Evolutionary conservation across 257 asterid species (phyloP), one percentile per base, ranked within the genome.

Genomic region (Solanum peruvianum): DNA sequence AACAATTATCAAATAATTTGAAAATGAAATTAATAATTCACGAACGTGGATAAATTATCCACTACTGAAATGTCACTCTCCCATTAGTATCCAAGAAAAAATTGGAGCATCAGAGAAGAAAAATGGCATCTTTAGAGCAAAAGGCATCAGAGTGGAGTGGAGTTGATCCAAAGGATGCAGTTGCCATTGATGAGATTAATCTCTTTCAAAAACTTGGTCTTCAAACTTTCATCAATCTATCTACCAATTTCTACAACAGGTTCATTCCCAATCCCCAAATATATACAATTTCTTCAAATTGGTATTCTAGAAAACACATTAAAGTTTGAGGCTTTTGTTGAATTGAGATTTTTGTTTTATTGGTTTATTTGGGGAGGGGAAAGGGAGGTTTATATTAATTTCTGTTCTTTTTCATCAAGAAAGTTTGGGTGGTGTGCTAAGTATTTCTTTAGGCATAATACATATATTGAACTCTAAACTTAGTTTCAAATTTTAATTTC

Each of bases 171-270:
- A 73, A 73, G 82, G 98, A 94, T 73, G 82, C 49, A 1, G 94
- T 95, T 90, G 93, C 98, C 90, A 94, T 95, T 86, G 98, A 94
- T 82, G 91, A 91, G 13, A 88, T 90, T 88, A 95, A 95, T 92
- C 93, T 96, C 31, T 96, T 86, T 85, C 87, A 94, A 85, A 96
- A 95, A 88, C 94, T 95, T 82, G 98, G 98, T 69, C 94, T 93
- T 20, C 96, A 95, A 86, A 86, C 98, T 56, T 94, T 95, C 93
- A 88, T 96, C 86, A 90, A 91, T 75, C 97, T 97, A 89, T 97
- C 98, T 85, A 95, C 98, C 87, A 91, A 92, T 87, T 97, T 97
- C 92, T 95, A 97, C 91, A 93, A 85, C 88, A 94, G 98, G 99
- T 94, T 29, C 58, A 39, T 72, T 4, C 52, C 81, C 12, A n/a